Conservation (phyloP, 129 eudicot genomes). For the Flaveria trinervia region DNA sequence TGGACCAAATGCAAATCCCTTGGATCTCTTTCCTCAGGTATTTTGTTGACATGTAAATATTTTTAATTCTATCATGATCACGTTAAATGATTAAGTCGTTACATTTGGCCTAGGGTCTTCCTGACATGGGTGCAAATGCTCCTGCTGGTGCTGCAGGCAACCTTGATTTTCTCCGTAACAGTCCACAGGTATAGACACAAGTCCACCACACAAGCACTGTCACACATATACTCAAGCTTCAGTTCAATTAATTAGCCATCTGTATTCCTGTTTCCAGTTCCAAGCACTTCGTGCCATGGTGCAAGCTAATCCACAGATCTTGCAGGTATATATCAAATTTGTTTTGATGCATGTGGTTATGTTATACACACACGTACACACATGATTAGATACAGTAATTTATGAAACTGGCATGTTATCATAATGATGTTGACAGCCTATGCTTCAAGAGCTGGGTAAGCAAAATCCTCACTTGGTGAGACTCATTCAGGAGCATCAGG, state of each 20-base stretch:
- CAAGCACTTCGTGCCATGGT: slow-evolving; percentile 96
- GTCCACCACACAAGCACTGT: background rate
- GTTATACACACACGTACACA: background rate
- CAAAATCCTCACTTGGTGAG: slow-evolving; percentile 86
- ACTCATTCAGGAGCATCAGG: slow-evolving; percentile 88
- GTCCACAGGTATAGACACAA: slow-evolving; percentile 58
- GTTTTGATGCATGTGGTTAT: no score
- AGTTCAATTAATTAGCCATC: background rate
- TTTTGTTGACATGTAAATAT: background rate
- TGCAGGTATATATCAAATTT: slow-evolving; percentile 57
- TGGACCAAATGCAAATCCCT: slow-evolving; percentile 88
- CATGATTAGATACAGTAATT: background rate
- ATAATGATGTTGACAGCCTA: slow-evolving; percentile 58
- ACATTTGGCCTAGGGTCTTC: slow-evolving; percentile 61
- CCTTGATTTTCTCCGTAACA: slow-evolving; percentile 83
- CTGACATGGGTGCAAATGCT: slow-evolving; percentile 71
- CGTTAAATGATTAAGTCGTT: slow-evolving; percentile 11
- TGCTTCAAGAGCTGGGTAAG: slow-evolving; percentile 96
- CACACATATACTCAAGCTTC: background rate
- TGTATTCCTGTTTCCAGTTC: slow-evolving; percentile 47
- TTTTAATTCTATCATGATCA: background rate
- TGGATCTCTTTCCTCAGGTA: slow-evolving; percentile 93
- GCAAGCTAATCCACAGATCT: slow-evolving; percentile 93
- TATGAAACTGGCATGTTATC: background rate
- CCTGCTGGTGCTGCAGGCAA: slow-evolving; percentile 71